These are phyloP conservation scores for Picocystis sp. DNA, from an alignment of 163 green algal species.

Conservation along the genomic window DNA sequence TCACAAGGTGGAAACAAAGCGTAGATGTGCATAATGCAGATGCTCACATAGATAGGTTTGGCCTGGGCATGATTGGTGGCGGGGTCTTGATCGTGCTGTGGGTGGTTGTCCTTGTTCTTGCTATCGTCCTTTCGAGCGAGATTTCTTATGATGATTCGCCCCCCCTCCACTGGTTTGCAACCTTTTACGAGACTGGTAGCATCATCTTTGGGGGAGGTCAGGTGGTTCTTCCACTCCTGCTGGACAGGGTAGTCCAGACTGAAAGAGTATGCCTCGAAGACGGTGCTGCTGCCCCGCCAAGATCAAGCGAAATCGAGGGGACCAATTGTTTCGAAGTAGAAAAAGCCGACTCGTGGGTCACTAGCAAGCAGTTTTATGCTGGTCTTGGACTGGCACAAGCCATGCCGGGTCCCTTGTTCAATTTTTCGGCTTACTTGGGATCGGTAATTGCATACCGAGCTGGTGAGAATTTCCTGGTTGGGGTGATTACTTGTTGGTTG, in stretches of 20 bases:
- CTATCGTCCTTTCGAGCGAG: constrained; percentile 19
- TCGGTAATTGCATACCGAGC: constrained; percentile 52
- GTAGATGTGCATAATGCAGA: background rate
- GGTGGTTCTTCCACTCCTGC: constrained; percentile 82
- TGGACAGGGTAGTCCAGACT: constrained; percentile 52
- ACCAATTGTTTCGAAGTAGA: constrained; percentile 5
- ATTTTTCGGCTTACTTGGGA: constrained; percentile 84
- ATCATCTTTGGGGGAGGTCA: constrained; percentile 91
- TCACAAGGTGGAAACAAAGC: constrained; percentile 5
- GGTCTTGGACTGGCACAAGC: constrained; percentile 38
- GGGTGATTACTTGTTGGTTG: constrained; percentile 57
- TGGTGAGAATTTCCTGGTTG: constrained; percentile 29
- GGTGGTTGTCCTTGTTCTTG: constrained; percentile 38
- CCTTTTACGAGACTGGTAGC: constrained; percentile 72
- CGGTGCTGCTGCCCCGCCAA: background rate
- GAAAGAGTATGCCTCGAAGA: constrained; percentile 12
- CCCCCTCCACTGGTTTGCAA: constrained; percentile 32
- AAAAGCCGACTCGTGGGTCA: constrained; percentile 53
- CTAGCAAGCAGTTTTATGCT: constrained; percentile 51
- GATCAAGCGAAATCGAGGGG: too few relatives aligned
- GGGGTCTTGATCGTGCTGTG: constrained; percentile 43
- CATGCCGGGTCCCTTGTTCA: constrained; percentile 87
- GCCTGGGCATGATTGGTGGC: constrained; percentile 32
- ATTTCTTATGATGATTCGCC: too few relatives aligned
- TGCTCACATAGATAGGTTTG: constrained; percentile 20